Percentiles rank a stretch among this genome's conserved stretches.
Conservation (phyloP, 768 basidiomycete genomes). For the Phylloporus scabripes region DNA sequence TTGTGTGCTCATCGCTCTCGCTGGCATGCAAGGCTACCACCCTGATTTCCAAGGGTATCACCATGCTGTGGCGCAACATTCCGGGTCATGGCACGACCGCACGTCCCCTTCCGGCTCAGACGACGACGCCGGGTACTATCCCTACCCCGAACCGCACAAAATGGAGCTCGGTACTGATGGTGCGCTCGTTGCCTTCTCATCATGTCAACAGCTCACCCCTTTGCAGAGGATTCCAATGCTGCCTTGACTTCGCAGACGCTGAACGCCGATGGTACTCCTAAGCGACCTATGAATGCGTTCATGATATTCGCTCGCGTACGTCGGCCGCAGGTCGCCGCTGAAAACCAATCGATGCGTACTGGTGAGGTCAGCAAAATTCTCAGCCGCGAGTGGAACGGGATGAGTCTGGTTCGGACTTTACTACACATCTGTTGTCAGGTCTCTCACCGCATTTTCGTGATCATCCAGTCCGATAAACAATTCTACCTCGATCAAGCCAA, state of each 20-base stretch:
- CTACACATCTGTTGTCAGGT: conserved; percentile 1
- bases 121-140: conserved; percentile 38
- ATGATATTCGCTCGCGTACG: conserved; percentile 87
- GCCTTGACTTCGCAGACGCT: conserved; percentile 72
- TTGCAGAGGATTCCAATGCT: conserved; percentile 35
- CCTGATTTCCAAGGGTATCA: conserved; percentile 19
- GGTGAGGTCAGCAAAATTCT: conserved; percentile 88
- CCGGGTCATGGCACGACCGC: conserved; percentile 35
- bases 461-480: conserved; percentile 65
- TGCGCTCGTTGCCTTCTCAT: conserved; percentile 19
- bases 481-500: conserved; percentile 87
- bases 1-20: conserved; percentile 5
- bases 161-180: conserved; percentile 45
- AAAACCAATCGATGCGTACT: conserved; percentile 84
- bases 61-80: conserved; percentile 24
- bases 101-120: conserved; percentile 55
- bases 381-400: conserved; percentile 80
- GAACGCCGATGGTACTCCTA: conserved; percentile 83
- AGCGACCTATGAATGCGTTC: conserved; percentile 90
- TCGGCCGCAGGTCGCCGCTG: conserved; percentile 79
- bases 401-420: conserved; percentile 55
- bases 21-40: conserved; percentile 29
- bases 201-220: conserved; percentile 11
- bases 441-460: conserved; percentile 12
- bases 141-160: conserved; percentile 34